Conservation (phyloP, 2,329 filamentous ascomycete genomes). For the Aschersonia sp. region DNA sequence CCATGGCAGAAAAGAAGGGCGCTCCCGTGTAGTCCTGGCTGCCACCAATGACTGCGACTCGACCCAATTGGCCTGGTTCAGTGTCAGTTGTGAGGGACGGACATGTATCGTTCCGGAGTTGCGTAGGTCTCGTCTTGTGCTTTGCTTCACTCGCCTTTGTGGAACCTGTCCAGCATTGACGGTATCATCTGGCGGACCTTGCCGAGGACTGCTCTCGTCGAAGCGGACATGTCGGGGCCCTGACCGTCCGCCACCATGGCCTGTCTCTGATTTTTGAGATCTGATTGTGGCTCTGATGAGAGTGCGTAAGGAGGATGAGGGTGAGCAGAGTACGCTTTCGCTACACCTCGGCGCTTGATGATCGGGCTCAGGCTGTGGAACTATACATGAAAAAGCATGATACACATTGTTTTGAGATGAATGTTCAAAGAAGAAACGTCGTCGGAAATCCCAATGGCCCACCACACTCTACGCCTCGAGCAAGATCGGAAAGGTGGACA, state of each 20-base stretch:
- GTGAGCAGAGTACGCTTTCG: no score
- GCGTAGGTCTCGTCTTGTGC: no score
- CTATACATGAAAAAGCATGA: no score
- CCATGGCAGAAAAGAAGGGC: conserved; percentile 96
- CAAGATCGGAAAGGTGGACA: no score
- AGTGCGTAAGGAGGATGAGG: neutral
- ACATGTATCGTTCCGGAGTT: no score
- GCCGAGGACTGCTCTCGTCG: conserved; percentile 60
- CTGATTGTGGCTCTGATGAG: neutral
- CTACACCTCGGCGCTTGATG: no score
- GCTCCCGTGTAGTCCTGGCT: conserved; percentile 95
- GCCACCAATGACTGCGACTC: conserved; percentile 86
- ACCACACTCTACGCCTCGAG: no score
- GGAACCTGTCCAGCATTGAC: conserved; percentile 88
- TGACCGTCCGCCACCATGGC: conserved; percentile 11
- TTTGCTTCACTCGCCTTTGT: conserved; percentile 59
- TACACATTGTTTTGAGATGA: no score
- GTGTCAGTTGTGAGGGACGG: neutral
- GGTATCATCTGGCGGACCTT: conserved; percentile 85
- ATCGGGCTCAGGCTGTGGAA: no score
- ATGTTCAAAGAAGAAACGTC: no score
- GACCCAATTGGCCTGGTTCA: conserved; percentile 72
- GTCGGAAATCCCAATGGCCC: no score
- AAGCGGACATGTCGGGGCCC: conserved; percentile 42
- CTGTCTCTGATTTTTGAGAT: neutral